A percentile compares a stretch with the other conserved stretches of the same genome.
These are phyloP conservation scores for Begonia masoniana DNA, from an alignment of 306 rosid species.

Conservation along the genomic window DNA sequence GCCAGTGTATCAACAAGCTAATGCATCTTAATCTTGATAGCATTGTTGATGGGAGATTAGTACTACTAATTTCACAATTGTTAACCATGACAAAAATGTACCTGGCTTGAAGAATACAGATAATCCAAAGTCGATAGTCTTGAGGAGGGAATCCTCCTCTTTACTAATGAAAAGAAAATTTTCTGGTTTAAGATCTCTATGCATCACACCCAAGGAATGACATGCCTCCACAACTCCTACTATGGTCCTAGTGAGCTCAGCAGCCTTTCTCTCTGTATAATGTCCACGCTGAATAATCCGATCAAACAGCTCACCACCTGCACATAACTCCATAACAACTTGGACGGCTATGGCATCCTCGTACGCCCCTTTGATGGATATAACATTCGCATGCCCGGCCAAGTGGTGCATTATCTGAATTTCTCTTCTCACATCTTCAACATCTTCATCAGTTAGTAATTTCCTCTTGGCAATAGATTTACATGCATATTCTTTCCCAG, in stretches of 20 bases:
- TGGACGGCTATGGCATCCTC: constrained; percentile 91
- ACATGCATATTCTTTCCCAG: constrained; percentile 73
- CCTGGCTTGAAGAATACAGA: constrained; percentile 97
- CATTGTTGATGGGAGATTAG: too few relatives aligned
- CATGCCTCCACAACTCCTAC: constrained; percentile 96
- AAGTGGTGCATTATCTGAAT: constrained; percentile 99
- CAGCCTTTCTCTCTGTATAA: constrained; percentile 89
- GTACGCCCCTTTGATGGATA: constrained; percentile 89
- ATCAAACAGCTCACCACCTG: constrained; percentile 97
- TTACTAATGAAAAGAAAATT: constrained; percentile 81
- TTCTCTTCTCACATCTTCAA: constrained; percentile 96
- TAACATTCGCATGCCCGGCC: constrained; percentile 81
- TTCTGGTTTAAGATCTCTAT: constrained; percentile 94
- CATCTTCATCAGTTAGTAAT: constrained; percentile 68
- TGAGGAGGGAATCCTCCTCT: constrained; percentile 88
- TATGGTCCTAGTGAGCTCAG: constrained; percentile 80
- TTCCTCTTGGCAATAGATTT: constrained; percentile 96
- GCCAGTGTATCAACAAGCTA: too few relatives aligned
- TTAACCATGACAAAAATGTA: constrained; percentile 9
- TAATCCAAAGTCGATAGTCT: constrained; percentile 92
- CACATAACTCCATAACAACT: constrained; percentile 96
- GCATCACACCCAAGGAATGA: constrained; percentile 92
- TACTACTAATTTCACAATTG: too few relatives aligned
- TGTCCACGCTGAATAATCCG: constrained; percentile 91
- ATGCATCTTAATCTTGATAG: too few relatives aligned